Percentiles rank a stretch among this genome's conserved stretches.
These are phyloP conservation scores for Diplodia seriata DNA, from an alignment of 2,329 filamentous ascomycete species.

Conservation along the genomic window DNA sequence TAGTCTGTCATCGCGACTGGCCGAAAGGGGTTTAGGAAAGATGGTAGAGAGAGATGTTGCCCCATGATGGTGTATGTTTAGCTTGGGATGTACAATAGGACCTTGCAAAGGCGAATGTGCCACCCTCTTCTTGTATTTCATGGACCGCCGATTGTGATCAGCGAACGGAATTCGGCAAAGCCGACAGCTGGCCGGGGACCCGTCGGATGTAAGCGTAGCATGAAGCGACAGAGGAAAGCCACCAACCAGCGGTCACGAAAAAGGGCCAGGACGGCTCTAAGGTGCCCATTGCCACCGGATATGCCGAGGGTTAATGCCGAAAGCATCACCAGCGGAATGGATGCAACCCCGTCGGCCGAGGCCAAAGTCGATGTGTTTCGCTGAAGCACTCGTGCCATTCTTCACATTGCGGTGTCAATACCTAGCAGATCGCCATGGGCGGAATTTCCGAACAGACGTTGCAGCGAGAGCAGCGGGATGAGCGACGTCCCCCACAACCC, in stretches of 20 bases:
- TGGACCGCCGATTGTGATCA: neutral
- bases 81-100: neutral
- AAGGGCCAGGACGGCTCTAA: neutral
- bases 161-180: conserved; percentile 7
- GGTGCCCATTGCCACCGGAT: neutral
- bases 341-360: neutral
- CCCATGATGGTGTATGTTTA: conserved; percentile 10
- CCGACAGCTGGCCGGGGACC: neutral
- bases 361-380: too few species aligned
- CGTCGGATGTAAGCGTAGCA: neutral
- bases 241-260: conserved; percentile 3
- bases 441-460: conserved; percentile 6
- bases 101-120: neutral
- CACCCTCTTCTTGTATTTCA: conserved; percentile 8
- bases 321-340: neutral
- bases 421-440: neutral
- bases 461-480: neutral
- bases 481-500: conserved; percentile 8
- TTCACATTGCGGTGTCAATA: too few species aligned
- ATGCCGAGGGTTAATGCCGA: conserved; percentile 12
- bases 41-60: conserved; percentile 5
- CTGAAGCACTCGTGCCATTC: too few species aligned
- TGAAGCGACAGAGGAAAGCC: neutral
- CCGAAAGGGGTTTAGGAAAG: neutral
- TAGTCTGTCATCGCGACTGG: neutral